Percentiles rank a stretch among this genome's conserved stretches.
phyloP scores from a whole-genome alignment of 345 rosid species.

The Physaria fendleri region DNA sequence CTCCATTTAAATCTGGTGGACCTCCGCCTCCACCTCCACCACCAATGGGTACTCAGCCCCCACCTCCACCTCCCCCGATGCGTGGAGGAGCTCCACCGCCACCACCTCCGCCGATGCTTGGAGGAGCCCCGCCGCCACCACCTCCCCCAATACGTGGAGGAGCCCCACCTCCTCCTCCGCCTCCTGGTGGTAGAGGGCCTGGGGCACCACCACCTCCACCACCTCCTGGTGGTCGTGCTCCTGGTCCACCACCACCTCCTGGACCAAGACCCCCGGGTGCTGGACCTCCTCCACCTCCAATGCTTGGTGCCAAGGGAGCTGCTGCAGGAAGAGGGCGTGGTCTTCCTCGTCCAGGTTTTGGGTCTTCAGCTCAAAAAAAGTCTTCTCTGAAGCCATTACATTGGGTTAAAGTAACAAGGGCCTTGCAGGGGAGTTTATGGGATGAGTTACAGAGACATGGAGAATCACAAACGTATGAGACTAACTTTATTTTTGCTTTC shows the following conservation, averaged over 20 bases:
- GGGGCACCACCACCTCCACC: constrained; percentile 58
- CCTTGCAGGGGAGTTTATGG: constrained; percentile 98
- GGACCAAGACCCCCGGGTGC: constrained; percentile 64
- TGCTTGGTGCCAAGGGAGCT: constrained; percentile 48
- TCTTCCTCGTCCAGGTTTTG: constrained; percentile 40
- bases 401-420: constrained; percentile 98
- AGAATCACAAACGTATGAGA: constrained; percentile 66
- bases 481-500: constrained; percentile 23
- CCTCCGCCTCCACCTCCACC: constrained; percentile 38
- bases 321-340: constrained; percentile 76
- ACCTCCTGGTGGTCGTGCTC: constrained; percentile 52
- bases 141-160: constrained; percentile 35
- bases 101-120: constrained; percentile 37
- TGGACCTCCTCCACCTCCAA: constrained; percentile 79
- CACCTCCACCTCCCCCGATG: constrained; percentile 41
- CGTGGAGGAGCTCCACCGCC: constrained; percentile 36
- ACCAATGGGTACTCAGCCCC: constrained; percentile 21
- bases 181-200: constrained; percentile 30
- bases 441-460: constrained; percentile 91
- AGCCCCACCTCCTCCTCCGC: constrained; percentile 46
- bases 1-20: background rate
- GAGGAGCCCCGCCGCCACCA: constrained; percentile 45
- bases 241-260: constrained; percentile 58
- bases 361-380: constrained; percentile 49
- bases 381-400: constrained; percentile 94